Base-by-base conservation (phyloP, 495 filamentous ascomycete genomes). In the Cudoniella acicularis region DNA sequence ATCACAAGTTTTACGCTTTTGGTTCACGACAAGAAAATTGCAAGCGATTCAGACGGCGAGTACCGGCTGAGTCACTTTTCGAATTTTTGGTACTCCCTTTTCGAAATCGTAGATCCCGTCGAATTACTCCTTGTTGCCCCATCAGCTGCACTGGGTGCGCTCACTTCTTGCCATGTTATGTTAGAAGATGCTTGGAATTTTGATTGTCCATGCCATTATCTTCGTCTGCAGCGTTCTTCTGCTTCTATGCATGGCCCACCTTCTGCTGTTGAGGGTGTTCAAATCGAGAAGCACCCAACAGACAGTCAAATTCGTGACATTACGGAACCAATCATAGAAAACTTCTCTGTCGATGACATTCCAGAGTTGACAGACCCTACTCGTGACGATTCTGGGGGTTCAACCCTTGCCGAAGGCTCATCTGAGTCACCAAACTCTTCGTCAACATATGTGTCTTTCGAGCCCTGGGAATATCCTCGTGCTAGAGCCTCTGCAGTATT, bases 51-150 rank as follows among this genome's bases (percentile, higher is more conserved):
- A 52, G 4, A 62, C 30, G 49, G 41, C 22, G 43, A 61, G 17
- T 54, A 71, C 21, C 60, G 56, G 18, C n/a, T 23, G 22, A 17
- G 56, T 46, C 21, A 20, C n/a, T 54, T 65, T 48, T 21, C 56
- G 46, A 60, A 61, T 50, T 78, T 79, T n/a, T 81, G 78, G 78
- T 56, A 69, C 18, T 48, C 65, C 42, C 23, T 81, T 8, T 77
- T 81, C 49, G 59, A 61, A 9, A 24, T 72, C 10, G 66, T 77
- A 52, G 72, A 79, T 54, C 77, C 73, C 3, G 45, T 67, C 17
- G 67, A 70, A 20, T 63, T 79, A 46, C 76, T 72, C 26, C 63
- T 81, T 47, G 63, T 81, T 25, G 73, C 74, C 2, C 70, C 69
- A 24, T 70, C 74, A 0, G 68, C 69, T n/a, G 69, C 64, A 21